Evolutionary conservation across 2,329 filamentous ascomycete genomes (phyloP), one percentile per base, ranked within the genome.

Genomic region (Nemania diffusa): DNA sequence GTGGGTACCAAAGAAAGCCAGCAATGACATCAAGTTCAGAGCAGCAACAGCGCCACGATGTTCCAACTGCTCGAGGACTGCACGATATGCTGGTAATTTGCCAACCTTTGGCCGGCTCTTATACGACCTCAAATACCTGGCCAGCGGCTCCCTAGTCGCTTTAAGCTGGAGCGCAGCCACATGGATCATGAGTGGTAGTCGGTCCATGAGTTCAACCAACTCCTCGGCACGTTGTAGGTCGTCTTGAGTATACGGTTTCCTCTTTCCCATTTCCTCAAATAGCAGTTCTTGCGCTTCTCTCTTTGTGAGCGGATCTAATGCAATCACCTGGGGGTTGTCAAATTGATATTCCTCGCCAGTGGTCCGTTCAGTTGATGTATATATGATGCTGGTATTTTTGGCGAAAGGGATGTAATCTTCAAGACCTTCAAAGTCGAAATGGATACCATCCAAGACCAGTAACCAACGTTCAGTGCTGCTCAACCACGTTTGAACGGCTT

Each of bases 181-280:
- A 71, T 91, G 89, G 22, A 92, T 90, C 69, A 90, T 90, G 6
- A 92, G 80, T 0, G 90, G 90, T 15, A 92, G 79, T 62, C 87
- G 85, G 24, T 88, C 88, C 79, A 91, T 88, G 52, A 89, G 78
- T 50, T 85, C 83, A 1, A 91, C 89, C 17, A 92, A 74, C 65
- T 91, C 85, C n/a, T 81, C 83, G 0, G 89, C 88, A 63, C 87
- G 85, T 40, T 79, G 80, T 8, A 82, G 76, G 69, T 92, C 88
- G 34, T 87, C 84, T 11, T 81, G 78, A 0, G 81, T 85, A 74
- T 79, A 84, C 0, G 89, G 86, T 63, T 83, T 79, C 67, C 80
- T 85, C 72, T 88, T 89, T 11, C 85, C 87, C 67, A 91, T 82
- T 71, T 91, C 89, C 13, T 87, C 83, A 51, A 91, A 84, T 6